Conservation (phyloP, 495 filamentous ascomycete species). For the Lichenothelia convexa region DNA sequence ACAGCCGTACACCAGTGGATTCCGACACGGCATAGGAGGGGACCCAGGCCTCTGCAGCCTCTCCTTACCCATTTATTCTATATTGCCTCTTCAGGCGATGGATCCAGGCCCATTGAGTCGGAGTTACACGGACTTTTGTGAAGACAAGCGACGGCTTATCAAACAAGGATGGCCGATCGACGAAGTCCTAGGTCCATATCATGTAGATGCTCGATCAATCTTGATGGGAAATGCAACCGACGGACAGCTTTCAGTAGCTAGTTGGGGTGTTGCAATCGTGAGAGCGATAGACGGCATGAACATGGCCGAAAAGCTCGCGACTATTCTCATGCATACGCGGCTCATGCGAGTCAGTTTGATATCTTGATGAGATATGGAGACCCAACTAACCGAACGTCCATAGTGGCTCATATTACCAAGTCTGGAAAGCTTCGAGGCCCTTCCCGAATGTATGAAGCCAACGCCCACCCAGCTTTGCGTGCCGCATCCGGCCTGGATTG, state of each 20-base stretch:
- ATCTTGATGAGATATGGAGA: too few species aligned
- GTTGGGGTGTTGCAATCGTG: conserved; percentile 1
- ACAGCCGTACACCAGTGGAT: too few species aligned
- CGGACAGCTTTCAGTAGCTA: background rate
- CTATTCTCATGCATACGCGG: background rate
- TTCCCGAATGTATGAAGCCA: conserved; percentile 4
- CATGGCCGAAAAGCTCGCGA: conserved; percentile 3
- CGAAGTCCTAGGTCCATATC: background rate
- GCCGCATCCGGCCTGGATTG: conserved; percentile 5
- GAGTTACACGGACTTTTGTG: background rate
- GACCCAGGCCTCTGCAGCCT: too few species aligned
- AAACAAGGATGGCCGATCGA: conserved; percentile 2
- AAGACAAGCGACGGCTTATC: background rate
- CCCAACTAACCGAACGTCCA: background rate
- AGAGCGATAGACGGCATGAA: background rate
- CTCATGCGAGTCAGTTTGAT: conserved; percentile 2
- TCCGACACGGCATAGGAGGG: too few species aligned
- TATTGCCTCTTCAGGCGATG: background rate
- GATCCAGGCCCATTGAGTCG: background rate
- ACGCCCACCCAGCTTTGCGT: conserved; percentile 2
- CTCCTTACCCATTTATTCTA: background rate
- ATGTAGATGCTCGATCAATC: background rate
- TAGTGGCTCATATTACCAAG: conserved; percentile 3
- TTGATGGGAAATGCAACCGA: background rate
- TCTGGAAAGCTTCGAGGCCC: background rate